These are phyloP conservation scores for Lentinus polychrous DNA, from an alignment of 1,284 basidiomycete genomes.

Conservation along the genomic window DNA sequence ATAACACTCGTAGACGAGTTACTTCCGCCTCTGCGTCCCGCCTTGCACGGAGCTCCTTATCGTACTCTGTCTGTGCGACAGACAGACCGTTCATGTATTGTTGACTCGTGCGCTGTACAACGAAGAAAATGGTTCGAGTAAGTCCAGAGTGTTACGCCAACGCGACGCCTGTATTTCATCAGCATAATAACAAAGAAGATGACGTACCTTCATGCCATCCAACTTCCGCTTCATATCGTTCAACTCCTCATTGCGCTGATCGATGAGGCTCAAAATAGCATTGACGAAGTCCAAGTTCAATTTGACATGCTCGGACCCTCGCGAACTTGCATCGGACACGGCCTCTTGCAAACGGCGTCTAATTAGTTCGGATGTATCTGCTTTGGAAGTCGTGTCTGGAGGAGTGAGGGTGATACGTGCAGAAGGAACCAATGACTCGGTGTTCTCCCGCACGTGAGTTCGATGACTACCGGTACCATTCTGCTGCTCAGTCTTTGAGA, in stretches of 20 bases:
- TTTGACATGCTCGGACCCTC: slow-evolving; percentile 57
- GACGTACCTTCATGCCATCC: slow-evolving; percentile 75
- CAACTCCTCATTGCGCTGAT: slow-evolving; percentile 60
- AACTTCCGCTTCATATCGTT: slow-evolving; percentile 69
- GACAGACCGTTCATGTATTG: slow-evolving; percentile 89
- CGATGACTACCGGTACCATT: slow-evolving; percentile 3
- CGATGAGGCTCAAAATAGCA: slow-evolving; percentile 63
- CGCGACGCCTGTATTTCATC: not conserved
- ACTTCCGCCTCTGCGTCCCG: slow-evolving; percentile 92
- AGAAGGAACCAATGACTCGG: slow-evolving; percentile 10
- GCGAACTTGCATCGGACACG: slow-evolving; percentile 56
- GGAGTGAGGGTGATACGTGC: slow-evolving; percentile 40
- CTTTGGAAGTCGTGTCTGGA: slow-evolving; percentile 23
- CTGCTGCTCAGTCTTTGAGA: slow-evolving; percentile 5
- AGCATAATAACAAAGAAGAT: slow-evolving; percentile 2
- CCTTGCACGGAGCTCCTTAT: slow-evolving; percentile 80
- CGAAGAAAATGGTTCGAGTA: slow-evolving; percentile 1
- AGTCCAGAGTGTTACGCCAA: not conserved
- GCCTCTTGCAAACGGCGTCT: slow-evolving; percentile 51
- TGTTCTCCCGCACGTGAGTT: not conserved
- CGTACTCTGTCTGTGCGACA: slow-evolving; percentile 91
- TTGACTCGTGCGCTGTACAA: slow-evolving; percentile 75
- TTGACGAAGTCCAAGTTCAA: slow-evolving; percentile 75
- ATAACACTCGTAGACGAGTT: slow-evolving; percentile 72
- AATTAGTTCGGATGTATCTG: slow-evolving; percentile 41